phyloP scores from a whole-genome alignment of 768 basidiomycete species.

The Roridomyces roridus region DNA sequence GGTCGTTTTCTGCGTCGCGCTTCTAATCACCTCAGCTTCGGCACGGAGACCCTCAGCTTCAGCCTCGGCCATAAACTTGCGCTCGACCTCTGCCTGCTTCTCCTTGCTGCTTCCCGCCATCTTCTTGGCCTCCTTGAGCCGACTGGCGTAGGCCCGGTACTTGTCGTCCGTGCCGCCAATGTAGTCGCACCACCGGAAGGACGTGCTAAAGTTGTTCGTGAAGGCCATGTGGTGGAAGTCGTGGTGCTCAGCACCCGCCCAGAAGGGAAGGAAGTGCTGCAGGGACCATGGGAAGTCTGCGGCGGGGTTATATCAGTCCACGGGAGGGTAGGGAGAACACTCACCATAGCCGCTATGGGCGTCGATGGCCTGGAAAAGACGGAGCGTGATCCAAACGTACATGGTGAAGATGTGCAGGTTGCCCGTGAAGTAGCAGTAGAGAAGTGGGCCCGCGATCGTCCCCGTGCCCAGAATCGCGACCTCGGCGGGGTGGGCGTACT shows the following conservation, averaged over 20 bases:
- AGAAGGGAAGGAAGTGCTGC: slow-evolving; percentile 91
- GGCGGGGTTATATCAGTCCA: neutral
- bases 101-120: slow-evolving; percentile 58
- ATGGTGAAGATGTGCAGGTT: slow-evolving; percentile 92
- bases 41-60: slow-evolving; percentile 76
- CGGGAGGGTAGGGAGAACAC: slow-evolving; percentile 27
- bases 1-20: slow-evolving; percentile 36
- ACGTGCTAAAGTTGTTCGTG: slow-evolving; percentile 92
- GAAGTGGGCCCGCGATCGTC: slow-evolving; percentile 85
- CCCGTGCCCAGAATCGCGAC: slow-evolving; percentile 94
- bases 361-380: slow-evolving; percentile 97
- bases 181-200: slow-evolving; percentile 93
- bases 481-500: slow-evolving; percentile 97
- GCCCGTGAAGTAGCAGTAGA: slow-evolving; percentile 78
- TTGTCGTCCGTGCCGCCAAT: slow-evolving; percentile 90
- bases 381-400: slow-evolving; percentile 91
- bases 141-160: slow-evolving; percentile 81
- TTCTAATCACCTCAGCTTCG: slow-evolving; percentile 60
- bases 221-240: slow-evolving; percentile 99
- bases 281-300: slow-evolving; percentile 98
- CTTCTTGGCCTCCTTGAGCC: slow-evolving; percentile 66
- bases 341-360: slow-evolving; percentile 95
- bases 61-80: slow-evolving; percentile 67
- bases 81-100: slow-evolving; percentile 62
- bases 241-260: slow-evolving; percentile 97